phyloP scores from a whole-genome alignment of 164 flowering plant genomes.

The Aristolochia contorta region DNA sequence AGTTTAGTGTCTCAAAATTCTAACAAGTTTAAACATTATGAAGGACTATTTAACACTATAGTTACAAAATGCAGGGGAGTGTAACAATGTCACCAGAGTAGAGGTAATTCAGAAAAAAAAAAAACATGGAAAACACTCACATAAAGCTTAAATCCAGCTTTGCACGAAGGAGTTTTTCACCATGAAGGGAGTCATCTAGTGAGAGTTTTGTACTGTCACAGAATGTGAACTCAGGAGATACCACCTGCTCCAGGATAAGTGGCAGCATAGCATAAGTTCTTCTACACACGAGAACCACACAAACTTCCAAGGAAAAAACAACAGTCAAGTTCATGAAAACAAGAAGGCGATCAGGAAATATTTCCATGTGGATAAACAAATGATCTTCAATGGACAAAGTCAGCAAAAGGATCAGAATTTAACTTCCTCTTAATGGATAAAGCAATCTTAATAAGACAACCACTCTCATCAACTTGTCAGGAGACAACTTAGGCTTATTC shows the following conservation, averaged over 20 bases:
- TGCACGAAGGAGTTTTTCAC: slow-evolving; percentile 91
- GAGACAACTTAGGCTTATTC: too few species aligned
- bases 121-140: slow-evolving; percentile 32
- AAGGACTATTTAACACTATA: too few species aligned
- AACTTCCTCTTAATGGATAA: too few species aligned
- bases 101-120: background rate
- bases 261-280: background rate
- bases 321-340: too few species aligned
- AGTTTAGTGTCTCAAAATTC: background rate
- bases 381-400: too few species aligned
- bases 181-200: slow-evolving; percentile 54
- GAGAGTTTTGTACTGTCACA: slow-evolving; percentile 78
- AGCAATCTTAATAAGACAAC: too few species aligned
- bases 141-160: slow-evolving; percentile 90
- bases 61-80: too few species aligned
- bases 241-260: slow-evolving; percentile 35
- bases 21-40: background rate
- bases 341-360: too few species aligned
- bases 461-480: too few species aligned
- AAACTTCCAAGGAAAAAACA: background rate
- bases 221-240: slow-evolving; percentile 92
- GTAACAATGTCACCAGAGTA: background rate
- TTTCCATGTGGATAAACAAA: too few species aligned
- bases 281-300: background rate
- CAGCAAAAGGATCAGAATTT: too few species aligned